Conservation (phyloP, 2,329 filamentous ascomycete species). For the Fusarium sp. region DNA sequence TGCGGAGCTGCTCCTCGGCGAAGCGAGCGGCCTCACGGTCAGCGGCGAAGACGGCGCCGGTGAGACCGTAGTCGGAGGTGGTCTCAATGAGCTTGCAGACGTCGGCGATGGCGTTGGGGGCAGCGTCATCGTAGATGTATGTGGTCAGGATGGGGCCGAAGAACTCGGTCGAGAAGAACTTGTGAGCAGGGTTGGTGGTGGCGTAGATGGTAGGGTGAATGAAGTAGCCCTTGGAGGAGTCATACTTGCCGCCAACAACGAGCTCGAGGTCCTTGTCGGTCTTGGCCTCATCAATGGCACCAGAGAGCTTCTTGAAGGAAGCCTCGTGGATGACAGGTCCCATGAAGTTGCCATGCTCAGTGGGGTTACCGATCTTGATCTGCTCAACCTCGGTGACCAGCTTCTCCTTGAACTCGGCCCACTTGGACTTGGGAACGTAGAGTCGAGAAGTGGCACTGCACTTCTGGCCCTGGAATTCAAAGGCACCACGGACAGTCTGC, state of each 20-base stretch:
- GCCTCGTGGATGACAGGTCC: slow-evolving; percentile 85
- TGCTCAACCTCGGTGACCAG: slow-evolving; percentile 72
- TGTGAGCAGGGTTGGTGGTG: slow-evolving; percentile 75
- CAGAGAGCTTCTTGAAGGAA: slow-evolving; percentile 80
- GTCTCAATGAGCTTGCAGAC: slow-evolving; percentile 70
- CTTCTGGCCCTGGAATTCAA: slow-evolving; percentile 92
- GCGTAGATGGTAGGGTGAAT: slow-evolving; percentile 84
- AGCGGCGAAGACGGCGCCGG: slow-evolving; percentile 76
- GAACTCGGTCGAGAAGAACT: slow-evolving; percentile 77
- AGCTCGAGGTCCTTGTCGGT: slow-evolving; percentile 75
- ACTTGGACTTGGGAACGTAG: slow-evolving; percentile 79
- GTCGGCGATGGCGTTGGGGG: slow-evolving; percentile 62
- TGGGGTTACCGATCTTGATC: slow-evolving; percentile 74
- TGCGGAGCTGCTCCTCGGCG: slow-evolving; percentile 74
- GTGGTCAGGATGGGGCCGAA: slow-evolving; percentile 80
- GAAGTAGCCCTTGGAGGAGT: slow-evolving; percentile 80
- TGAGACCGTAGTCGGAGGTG: slow-evolving; percentile 79
- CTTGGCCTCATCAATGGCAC: slow-evolving; percentile 82
- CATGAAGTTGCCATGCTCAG: slow-evolving; percentile 78
- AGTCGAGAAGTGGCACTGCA: slow-evolving; percentile 83
- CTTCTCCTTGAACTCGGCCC: slow-evolving; percentile 72
- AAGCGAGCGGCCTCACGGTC: slow-evolving; percentile 70
- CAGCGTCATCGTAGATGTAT: slow-evolving; percentile 78
- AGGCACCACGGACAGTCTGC: slow-evolving; percentile 85
- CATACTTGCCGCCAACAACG: slow-evolving; percentile 77